These are phyloP conservation scores for Gnomoniopsis smithogilvyi DNA, from an alignment of 2,329 filamentous ascomycete genomes.

Conservation along the genomic window DNA sequence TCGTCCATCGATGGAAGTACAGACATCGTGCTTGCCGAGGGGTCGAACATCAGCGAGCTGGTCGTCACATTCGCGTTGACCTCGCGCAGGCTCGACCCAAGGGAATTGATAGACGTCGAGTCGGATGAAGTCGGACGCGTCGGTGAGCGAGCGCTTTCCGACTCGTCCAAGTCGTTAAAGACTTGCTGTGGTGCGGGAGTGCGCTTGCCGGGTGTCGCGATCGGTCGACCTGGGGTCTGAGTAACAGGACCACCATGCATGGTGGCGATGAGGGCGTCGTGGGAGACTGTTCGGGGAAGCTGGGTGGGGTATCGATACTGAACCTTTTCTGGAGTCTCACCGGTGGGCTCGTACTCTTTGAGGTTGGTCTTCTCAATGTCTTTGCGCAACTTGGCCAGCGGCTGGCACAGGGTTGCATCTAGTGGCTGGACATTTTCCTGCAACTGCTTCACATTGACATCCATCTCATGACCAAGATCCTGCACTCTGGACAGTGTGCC, in stretches of 20 bases:
- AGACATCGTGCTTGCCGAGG: conserved; percentile 39
- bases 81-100: conserved; percentile 50
- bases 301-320: conserved; percentile 77
- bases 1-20: conserved; percentile 31
- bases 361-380: conserved; percentile 64
- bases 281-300: conserved; percentile 68
- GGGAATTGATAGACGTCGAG: conserved; percentile 25
- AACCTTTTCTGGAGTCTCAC: conserved; percentile 77
- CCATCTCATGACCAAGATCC: conserved; percentile 66
- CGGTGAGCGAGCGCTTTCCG: conserved; percentile 20
- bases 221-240: conserved; percentile 9
- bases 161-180: conserved; percentile 23
- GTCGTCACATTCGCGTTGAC: conserved; percentile 48
- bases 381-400: conserved; percentile 68
- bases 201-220: conserved; percentile 31
- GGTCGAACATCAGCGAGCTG: conserved; percentile 37
- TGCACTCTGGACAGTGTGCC: conserved; percentile 66
- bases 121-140: conserved; percentile 23
- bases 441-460: conserved; percentile 55
- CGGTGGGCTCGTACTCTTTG: conserved; percentile 80
- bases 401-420: conserved; percentile 57
- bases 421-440: conserved; percentile 61
- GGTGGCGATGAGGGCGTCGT: conserved; percentile 41
- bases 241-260: conserved; percentile 21
- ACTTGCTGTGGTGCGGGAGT: conserved; percentile 20